phyloP scores from a whole-genome alignment of 768 basidiomycete genomes.

The Tremella mesenterica region DNA sequence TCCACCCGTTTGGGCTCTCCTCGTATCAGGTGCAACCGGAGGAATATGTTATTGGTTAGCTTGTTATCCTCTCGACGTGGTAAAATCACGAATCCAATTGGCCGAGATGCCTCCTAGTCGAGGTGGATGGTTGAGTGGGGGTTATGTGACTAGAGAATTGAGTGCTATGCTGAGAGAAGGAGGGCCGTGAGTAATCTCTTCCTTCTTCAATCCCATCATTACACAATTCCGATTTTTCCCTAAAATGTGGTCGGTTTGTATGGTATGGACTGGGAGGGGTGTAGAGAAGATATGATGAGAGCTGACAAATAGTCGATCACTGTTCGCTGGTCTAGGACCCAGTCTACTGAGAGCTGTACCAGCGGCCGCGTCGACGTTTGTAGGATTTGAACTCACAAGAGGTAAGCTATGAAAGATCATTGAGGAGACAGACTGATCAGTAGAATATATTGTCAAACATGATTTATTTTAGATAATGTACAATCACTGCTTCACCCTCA shows the following conservation, averaged over 20 bases:
- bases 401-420: constrained; percentile 22
- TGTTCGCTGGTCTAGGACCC: constrained; percentile 37
- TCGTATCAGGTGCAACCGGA: constrained; percentile 46
- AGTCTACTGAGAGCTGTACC: constrained; percentile 58
- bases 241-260: constrained; percentile 59
- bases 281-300: constrained; percentile 41
- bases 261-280: constrained; percentile 63
- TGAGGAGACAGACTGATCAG: neutral
- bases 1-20: constrained; percentile 20
- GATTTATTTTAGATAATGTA: constrained; percentile 26
- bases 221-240: too few relatives aligned
- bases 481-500: too few relatives aligned
- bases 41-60: constrained; percentile 85
- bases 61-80: constrained; percentile 84
- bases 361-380: constrained; percentile 82
- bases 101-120: constrained; percentile 58
- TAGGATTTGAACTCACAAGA: constrained; percentile 75
- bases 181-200: constrained; percentile 55
- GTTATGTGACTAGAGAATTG: constrained; percentile 68
- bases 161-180: constrained; percentile 59
- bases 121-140: constrained; percentile 50
- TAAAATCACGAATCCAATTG: constrained; percentile 84
- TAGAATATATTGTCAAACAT: constrained; percentile 33
- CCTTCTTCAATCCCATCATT: neutral
- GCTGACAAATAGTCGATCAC: too few relatives aligned